A percentile compares a stretch with the other conserved stretches of the same genome.
These are phyloP conservation scores for Colletotrichum sojae DNA, from an alignment of 2,329 filamentous ascomycete genomes.

Conservation along the genomic window DNA sequence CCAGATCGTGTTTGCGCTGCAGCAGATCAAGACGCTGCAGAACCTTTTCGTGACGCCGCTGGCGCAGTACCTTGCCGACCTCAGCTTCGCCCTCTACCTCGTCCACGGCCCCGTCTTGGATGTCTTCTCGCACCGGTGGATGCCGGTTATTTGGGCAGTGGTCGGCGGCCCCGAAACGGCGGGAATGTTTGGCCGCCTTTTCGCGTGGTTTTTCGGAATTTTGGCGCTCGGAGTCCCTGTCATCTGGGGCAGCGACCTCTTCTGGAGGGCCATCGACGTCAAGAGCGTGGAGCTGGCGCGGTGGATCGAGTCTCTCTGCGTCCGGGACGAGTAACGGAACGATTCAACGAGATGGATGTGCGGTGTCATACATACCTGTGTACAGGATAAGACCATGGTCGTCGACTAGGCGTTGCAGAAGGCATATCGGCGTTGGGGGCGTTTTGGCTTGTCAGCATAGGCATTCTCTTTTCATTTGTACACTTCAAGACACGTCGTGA, in stretches of 20 bases:
- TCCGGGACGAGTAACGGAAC: constrained; percentile 28
- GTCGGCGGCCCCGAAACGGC: constrained; percentile 50
- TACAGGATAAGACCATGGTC: not conserved
- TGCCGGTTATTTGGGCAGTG: constrained; percentile 42
- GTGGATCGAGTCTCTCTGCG: constrained; percentile 58
- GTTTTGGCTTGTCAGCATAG: constrained; percentile 5
- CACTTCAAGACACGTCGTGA: not conserved
- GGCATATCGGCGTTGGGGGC: constrained; percentile 22
- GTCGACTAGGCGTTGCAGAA: constrained; percentile 1
- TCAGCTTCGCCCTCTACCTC: constrained; percentile 72
- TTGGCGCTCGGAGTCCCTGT: constrained; percentile 52
- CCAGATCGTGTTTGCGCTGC: constrained; percentile 48
- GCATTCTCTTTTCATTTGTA: constrained; percentile 17
- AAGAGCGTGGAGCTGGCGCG: constrained; percentile 59
- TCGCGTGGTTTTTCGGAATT: constrained; percentile 57
- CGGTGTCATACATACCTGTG: not conserved
- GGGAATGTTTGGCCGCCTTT: constrained; percentile 50
- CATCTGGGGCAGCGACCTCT: constrained; percentile 71
- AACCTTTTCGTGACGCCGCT: constrained; percentile 60
- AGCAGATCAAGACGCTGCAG: constrained; percentile 47
- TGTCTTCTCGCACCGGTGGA: constrained; percentile 48
- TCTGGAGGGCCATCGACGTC: constrained; percentile 71
- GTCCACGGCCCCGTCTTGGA: constrained; percentile 68
- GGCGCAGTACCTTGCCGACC: constrained; percentile 69
- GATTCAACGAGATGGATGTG: not conserved